Base-by-base conservation (phyloP, 139 green algal genomes). In the Chlorokybus atmophyticus region DNA sequence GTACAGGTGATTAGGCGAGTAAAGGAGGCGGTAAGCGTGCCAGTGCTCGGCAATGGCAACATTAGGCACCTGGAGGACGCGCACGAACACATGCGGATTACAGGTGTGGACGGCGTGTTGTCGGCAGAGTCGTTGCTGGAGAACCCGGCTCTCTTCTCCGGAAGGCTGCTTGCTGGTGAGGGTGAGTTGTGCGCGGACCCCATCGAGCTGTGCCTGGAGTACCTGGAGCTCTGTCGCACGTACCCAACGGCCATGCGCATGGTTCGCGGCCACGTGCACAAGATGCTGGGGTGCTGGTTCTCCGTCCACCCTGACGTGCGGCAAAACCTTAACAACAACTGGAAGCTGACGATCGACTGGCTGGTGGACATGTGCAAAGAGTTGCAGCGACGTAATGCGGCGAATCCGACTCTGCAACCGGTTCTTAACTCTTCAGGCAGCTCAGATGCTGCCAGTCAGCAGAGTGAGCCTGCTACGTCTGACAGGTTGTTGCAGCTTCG, bases 301-400 rank as follows among this genome's bases (percentile, higher is more conserved):
- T 32, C 70, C n/a, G 86, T 94, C 66, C 81, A 86, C 67, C 81
- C 73, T 3, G 85, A 96, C 57, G 38, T 96, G 35, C 70, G 87
- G 17, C 81, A 94, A 14, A 38, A 29, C 4, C 50, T 94, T 21
- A 88, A 86, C 52, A 55, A 58, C 39, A 17, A 57, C 27, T 24
- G 50, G 4, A 49, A 39, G 6, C 21, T 44, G 6, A 62, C 48
- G 1, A 8, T 54, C 17, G 30, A 39, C 1, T 70, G 47, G 57
- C 30, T 70, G 2, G 23, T 14, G 26, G 48, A 56, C n/a, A n/a
- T n/a, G n/a, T 8, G 44, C 44, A 21, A 53, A 0, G 44, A 53
- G 44, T 21, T 53, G 44, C n/a, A 53, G 44, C 19, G n/a, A 17
- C 44, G 44, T 21, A 17, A n/a, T n/a, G n/a, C n/a, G n/a, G n/a